Base-by-base conservation (phyloP, 176 grass and related monocot genomes). In the Tillandsia leiboldiana region DNA sequence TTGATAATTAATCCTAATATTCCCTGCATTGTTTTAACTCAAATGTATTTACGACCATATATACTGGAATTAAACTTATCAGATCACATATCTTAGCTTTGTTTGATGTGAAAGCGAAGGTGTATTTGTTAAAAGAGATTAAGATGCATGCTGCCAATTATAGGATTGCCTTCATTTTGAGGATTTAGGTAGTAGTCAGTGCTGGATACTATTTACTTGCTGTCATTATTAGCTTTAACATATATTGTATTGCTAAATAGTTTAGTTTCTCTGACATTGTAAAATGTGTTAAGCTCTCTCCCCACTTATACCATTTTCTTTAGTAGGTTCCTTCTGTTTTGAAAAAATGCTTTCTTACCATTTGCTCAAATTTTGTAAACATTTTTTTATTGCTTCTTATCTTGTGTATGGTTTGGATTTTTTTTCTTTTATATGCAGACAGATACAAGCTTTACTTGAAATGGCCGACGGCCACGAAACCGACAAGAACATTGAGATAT, bases 401-500 rank as follows among this genome's bases (percentile, higher is more conserved):
- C 33, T 42, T 42, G 33, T 42, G 33, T 42, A 42, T 42, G 33
- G 4, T 42, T 42, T 61, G 56, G 13, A 61, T 61, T 61, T 61
- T 61, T 9, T 9, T 23, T 14, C 15, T 61, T 18, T 6, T 42
- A 42, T 61, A 23, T 15, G 56, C 10, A 61, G 52, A 74, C 29
- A 74, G 12, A 50, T 82, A 15, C 48, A 63, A 83, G 64, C 51
- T 62, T 48, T 77, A 50, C 20, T 65, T 47, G 72, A 72, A 64
- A 83, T 83, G 74, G 74, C 74, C 2, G 68, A 72, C 12, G 47
- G 69, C 2, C 74, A 77, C 48, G 74, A 77, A 62, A 82, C 75
- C 23, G 74, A 77, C 49, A 72, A 72, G 51, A 82, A 72, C 51
- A 82, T 82, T 72, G 80, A 82, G 80, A 82, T 77, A 9, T 82